These are phyloP conservation scores for Tephrocybe sp. DNA, from an alignment of 768 basidiomycete genomes.

Conservation along the genomic window DNA sequence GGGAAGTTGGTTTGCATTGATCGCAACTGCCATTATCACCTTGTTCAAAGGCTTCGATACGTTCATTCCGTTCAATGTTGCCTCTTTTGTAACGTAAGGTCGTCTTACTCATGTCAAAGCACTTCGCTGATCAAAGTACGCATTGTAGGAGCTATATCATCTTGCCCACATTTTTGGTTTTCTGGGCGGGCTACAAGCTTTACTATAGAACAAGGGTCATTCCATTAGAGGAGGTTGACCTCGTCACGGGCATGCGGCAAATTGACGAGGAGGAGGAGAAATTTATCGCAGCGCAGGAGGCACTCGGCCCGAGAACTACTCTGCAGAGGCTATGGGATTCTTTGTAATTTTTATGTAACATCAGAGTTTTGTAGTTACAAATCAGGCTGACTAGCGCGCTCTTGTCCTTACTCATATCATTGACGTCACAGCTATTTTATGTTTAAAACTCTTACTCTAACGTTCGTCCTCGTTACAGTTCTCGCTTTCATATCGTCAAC, in stretches of 20 bases:
- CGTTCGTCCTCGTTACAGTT: constrained; percentile 17
- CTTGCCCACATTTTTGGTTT: constrained; percentile 39
- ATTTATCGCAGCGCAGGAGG: constrained; percentile 43
- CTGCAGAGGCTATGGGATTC: constrained; percentile 37
- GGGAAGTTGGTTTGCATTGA: constrained; percentile 60
- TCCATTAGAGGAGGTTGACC: constrained; percentile 53
- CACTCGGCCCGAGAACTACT: constrained; percentile 34
- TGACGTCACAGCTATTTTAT: constrained; percentile 9
- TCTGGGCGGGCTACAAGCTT: constrained; percentile 44
- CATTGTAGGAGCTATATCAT: constrained; percentile 44
- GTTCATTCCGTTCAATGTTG: constrained; percentile 48
- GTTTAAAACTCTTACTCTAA: constrained; percentile 17
- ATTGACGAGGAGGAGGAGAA: constrained; percentile 66
- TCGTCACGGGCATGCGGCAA: constrained; percentile 54
- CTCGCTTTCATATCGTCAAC: constrained; percentile 16
- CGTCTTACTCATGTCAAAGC: background rate
- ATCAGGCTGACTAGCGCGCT: background rate
- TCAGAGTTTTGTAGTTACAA: no score
- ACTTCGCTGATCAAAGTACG: constrained; percentile 13
- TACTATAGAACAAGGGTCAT: constrained; percentile 35
- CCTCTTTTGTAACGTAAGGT: constrained; percentile 62
- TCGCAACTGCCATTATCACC: constrained; percentile 50
- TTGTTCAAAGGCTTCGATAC: constrained; percentile 60
- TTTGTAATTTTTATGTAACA: no score
- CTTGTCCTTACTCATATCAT: constrained; percentile 9